Evolutionary conservation across 2,329 filamentous ascomycete genomes (phyloP).

Genomic region (Microcera coccophila): DNA sequence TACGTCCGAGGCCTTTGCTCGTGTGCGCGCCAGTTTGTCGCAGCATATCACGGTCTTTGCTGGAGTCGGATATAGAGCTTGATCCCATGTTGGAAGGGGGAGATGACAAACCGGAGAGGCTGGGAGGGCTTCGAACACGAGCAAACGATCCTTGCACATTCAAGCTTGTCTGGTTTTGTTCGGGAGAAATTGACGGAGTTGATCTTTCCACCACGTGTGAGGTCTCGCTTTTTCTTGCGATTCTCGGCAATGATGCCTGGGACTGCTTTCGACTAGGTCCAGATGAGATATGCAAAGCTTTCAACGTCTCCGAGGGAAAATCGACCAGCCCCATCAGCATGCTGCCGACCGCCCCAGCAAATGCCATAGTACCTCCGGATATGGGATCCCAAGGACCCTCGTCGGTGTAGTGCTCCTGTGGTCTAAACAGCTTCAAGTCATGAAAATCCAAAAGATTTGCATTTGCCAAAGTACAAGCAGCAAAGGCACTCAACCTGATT

Average conservation of each 20-base stretch:
- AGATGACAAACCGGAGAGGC: not conserved
- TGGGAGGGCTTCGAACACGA: not conserved
- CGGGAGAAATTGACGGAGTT: not conserved
- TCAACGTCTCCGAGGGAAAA: constrained; percentile 8
- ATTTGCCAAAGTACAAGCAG: constrained; percentile 62
- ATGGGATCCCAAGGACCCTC: constrained; percentile 8
- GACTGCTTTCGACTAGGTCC: not conserved
- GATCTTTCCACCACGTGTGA: no score
- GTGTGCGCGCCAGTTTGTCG: constrained; percentile 32
- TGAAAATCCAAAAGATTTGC: constrained; percentile 61
- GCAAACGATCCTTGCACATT: not conserved
- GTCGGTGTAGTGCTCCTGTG: constrained; percentile 5
- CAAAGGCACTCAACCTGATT: constrained; percentile 65
- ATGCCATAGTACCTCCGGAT: constrained; percentile 2
- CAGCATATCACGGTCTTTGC: constrained; percentile 5
- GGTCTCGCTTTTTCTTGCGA: not conserved
- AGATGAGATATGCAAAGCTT: constrained; percentile 2
- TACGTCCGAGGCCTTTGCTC: constrained; percentile 61
- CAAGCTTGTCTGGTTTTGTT: constrained; percentile 1
- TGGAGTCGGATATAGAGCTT: not conserved
- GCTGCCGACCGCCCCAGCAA: constrained; percentile 2
- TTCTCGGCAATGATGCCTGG: constrained; percentile 1
- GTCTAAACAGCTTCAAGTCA: constrained; percentile 62
- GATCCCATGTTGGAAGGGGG: not conserved
- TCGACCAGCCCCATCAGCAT: constrained; percentile 9